phyloP scores from a whole-genome alignment of 2,329 filamentous ascomycete species.

The Epichloe coenophiala region DNA sequence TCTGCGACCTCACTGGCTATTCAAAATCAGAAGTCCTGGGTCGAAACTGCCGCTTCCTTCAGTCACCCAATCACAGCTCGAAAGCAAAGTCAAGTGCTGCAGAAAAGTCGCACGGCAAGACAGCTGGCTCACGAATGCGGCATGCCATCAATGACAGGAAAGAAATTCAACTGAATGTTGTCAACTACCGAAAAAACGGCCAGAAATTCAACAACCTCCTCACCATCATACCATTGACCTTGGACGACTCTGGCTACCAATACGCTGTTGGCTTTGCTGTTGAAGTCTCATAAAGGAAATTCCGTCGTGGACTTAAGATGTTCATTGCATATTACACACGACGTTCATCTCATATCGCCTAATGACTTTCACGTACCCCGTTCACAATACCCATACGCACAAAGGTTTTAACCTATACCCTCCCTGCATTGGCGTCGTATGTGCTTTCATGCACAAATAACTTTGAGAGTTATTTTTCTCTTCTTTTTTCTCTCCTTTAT shows the following conservation, averaged over 20 bases:
- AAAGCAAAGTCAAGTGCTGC: neutral
- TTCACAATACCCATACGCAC: neutral
- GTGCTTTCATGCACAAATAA: neutral
- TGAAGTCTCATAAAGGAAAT: slow-evolving; percentile 33
- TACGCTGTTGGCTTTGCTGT: slow-evolving; percentile 76
- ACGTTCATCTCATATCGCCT: neutral
- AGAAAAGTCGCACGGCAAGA: slow-evolving; percentile 20
- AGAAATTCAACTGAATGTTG: slow-evolving; percentile 41
- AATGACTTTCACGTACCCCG: neutral
- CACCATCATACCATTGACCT: slow-evolving; percentile 67
- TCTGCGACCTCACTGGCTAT: slow-evolving; percentile 69
- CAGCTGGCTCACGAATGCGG: slow-evolving; percentile 43
- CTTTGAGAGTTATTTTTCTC: too few relatives aligned
- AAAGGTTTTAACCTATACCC: neutral
- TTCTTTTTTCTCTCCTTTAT: neutral
- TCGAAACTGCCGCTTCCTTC: slow-evolving; percentile 73
- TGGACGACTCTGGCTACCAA: slow-evolving; percentile 49
- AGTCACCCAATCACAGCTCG: slow-evolving; percentile 49
- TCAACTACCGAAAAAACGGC: slow-evolving; percentile 74
- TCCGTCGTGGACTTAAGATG: neutral
- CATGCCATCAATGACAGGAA: slow-evolving; percentile 28
- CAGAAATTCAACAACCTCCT: slow-evolving; percentile 69
- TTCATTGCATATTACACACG: neutral
- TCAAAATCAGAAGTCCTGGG: slow-evolving; percentile 59
- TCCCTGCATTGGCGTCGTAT: neutral